Conservation (phyloP, 176 grass and related monocot species). For the Urochloa ruziziensis region DNA sequence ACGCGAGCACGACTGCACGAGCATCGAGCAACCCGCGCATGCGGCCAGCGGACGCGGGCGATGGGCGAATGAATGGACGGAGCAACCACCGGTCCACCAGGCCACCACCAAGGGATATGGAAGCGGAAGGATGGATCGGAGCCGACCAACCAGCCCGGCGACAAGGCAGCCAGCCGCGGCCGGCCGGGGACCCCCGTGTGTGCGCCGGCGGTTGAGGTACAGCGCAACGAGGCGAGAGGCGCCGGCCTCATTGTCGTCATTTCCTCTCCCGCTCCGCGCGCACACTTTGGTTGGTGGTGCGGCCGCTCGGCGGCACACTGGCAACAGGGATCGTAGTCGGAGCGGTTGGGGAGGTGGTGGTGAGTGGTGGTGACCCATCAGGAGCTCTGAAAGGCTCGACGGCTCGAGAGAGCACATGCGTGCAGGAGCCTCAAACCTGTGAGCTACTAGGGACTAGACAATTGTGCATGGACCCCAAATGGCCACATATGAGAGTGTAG, state of each 20-base stretch:
- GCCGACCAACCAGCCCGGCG: background rate
- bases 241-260: background rate
- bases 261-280: background rate
- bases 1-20: no score
- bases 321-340: background rate
- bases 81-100: slow-evolving; percentile 20
- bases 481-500: no score
- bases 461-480: background rate
- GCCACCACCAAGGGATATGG: no score
- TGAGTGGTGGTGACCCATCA: background rate
- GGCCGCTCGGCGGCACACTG: background rate
- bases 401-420: background rate
- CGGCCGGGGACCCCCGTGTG: background rate
- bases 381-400: no score
- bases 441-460: background rate
- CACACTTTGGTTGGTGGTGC: background rate
- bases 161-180: background rate
- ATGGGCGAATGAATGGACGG: background rate
- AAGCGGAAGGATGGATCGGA: background rate
- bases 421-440: background rate
- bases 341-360: background rate
- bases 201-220: background rate
- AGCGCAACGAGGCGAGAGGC: background rate
- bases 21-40: no score
- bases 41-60: background rate